Conservation (phyloP, 257 asterid genomes). For the Knoxia roxburghii region DNA sequence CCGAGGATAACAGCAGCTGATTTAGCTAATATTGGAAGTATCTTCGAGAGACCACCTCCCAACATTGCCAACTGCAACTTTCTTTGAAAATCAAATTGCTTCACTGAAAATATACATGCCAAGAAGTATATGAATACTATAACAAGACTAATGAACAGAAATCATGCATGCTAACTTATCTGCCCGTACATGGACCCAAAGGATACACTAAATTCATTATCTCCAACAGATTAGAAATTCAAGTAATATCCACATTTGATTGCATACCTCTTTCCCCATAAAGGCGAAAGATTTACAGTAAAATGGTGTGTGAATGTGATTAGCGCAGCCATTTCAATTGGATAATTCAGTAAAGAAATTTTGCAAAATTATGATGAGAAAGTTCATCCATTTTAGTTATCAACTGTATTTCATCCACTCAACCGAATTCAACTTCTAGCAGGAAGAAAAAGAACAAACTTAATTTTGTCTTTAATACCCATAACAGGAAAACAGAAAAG, state of each 20-base stretch:
- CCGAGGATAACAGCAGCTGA: conserved; percentile 9
- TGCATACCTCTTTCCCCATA: background rate
- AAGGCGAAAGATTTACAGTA: background rate
- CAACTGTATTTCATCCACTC: too few relatives aligned
- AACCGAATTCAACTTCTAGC: too few relatives aligned
- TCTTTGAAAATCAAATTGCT: background rate
- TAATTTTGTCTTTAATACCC: background rate
- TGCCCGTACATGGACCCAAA: background rate
- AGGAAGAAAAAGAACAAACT: too few relatives aligned
- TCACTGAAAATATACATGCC: background rate
- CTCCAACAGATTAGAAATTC: background rate
- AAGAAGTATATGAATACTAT: background rate
- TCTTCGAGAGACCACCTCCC: conserved; percentile 4
- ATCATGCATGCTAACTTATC: background rate
- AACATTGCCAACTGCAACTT: background rate
- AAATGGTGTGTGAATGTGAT: background rate
- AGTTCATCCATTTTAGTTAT: too few relatives aligned
- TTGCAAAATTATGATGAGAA: background rate
- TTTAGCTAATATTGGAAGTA: conserved; percentile 10
- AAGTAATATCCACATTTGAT: background rate
- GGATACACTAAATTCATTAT: background rate
- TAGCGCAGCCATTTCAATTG: background rate
- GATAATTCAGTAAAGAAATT: background rate
- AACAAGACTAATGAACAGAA: background rate
- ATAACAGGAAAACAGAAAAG: background rate